These are phyloP conservation scores for Leccinum subrobustum DNA, from an alignment of 1,284 basidiomycete species.

Conservation along the genomic window DNA sequence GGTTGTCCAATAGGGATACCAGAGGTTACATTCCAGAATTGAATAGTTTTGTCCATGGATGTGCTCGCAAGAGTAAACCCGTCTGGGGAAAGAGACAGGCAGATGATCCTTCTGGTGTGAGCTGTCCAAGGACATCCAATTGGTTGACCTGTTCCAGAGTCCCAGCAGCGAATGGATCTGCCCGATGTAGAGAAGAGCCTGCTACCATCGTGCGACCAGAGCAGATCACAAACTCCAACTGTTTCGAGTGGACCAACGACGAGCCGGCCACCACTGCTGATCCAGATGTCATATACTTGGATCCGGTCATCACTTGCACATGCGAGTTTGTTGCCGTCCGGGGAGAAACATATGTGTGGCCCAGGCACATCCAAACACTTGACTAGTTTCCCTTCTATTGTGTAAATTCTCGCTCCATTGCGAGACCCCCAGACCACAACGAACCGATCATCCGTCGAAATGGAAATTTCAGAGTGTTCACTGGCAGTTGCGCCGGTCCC, in stretches of 20 bases:
- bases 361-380: no score
- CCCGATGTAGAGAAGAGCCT: constrained; percentile 5
- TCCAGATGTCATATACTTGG: background rate
- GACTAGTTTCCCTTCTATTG: no score
- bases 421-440: no score
- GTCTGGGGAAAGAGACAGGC: constrained; percentile 12
- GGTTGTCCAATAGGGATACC: background rate
- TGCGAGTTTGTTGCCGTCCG: no score
- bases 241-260: background rate
- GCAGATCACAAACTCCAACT: no score
- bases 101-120: background rate
- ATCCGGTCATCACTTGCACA: no score
- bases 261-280: no score
- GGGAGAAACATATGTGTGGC: no score
- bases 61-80: constrained; percentile 12
- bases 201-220: background rate
- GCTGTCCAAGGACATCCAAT: constrained; percentile 8
- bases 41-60: background rate
- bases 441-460: background rate
- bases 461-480: background rate
- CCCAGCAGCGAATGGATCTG: constrained; percentile 14
- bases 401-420: no score
- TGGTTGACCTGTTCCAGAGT: constrained; percentile 1
- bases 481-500: no score
- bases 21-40: no score